Evolutionary conservation across 306 rosid species (phyloP), one percentile per base, ranked within the genome.

Genomic region (Quillaja saponaria): DNA sequence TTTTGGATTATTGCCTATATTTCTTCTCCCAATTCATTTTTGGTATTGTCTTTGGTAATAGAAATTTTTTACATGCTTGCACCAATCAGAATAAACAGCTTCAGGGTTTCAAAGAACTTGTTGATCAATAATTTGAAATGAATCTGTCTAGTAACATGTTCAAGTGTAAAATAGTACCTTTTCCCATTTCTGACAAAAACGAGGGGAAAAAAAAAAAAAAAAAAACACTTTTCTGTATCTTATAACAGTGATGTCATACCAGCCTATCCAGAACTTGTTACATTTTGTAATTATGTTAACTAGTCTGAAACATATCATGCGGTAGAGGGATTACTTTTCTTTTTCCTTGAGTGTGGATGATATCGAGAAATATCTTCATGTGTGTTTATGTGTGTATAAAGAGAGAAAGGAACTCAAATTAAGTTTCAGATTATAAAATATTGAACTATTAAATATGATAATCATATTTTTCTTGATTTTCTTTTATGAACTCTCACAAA

Each of bases 121-220:
- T 35, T 67, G 63, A 61, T 75, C 16, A 55, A 61, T 16, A 56
- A 10, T 50, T 66, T 50, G 66, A 69, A 47, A n/a, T 46, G 8
- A 66, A 31, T 20, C 15, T 35, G 35, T 3, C 11, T 71, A 1
- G 20, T 46, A 20, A 20, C 17, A 18, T 16, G 6, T 15, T 46
- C 20, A 46, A 46, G 15, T 56, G 40, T 19, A 25, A 25, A 15
- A 46, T 3, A 5, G 61, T 18, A 37, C 47, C 15, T 38, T 7
- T n/a, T 10, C 14, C 28, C 45, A 4, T 46, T 10, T 49, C 35
- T 37, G 65, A 35, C n/a, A 18, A 28, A 21, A 21, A 25, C 51
- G 15, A 14, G 17, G 21, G 4, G 13, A 34, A 17, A 33, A 12
- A 16, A 7, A 13, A 14, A 18, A 9, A 15, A 34, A 17, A 33